Conservation (phyloP, 371 early-diverging fungal species). For the Umbelopsis sp. region DNA sequence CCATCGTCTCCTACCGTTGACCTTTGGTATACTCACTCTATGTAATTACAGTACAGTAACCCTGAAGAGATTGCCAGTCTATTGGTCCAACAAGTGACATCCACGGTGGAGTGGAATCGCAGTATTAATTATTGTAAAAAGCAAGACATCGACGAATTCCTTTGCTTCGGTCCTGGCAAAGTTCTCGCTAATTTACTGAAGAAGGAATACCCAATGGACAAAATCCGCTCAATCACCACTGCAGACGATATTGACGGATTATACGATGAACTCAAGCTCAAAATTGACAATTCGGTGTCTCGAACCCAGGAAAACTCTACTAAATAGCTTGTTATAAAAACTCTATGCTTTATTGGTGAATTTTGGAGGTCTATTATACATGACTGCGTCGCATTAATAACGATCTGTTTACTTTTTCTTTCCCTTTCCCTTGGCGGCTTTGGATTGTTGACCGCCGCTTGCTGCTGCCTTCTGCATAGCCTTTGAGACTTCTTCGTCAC, state of each 20-base stretch:
- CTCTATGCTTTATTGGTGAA: neutral
- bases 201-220: slow-evolving; percentile 87
- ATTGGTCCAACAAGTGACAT: slow-evolving; percentile 79
- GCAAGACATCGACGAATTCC: slow-evolving; percentile 80
- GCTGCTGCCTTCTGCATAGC: slow-evolving; percentile 51
- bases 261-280: slow-evolving; percentile 8
- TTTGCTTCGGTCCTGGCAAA: slow-evolving; percentile 86
- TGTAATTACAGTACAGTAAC: slow-evolving; percentile 33
- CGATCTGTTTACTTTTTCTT: slow-evolving; percentile 26
- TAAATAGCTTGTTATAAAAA: neutral
- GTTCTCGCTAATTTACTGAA: slow-evolving; percentile 87
- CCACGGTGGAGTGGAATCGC: slow-evolving; percentile 89
- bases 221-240: slow-evolving; percentile 45
- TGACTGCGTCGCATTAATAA: neutral
- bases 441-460: slow-evolving; percentile 39
- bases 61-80: slow-evolving; percentile 70
- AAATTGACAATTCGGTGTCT: slow-evolving; percentile 11
- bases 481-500: slow-evolving; percentile 46
- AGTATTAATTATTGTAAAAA: slow-evolving; percentile 78
- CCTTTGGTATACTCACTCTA: neutral
- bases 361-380: slow-evolving; percentile 3
- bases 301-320: neutral
- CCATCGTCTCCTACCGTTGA: neutral
- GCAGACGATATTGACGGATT: slow-evolving; percentile 6
- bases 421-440: slow-evolving; percentile 44